These are phyloP conservation scores for Phtheirospermum japonicum DNA, from an alignment of 257 asterid genomes.

Conservation along the genomic window DNA sequence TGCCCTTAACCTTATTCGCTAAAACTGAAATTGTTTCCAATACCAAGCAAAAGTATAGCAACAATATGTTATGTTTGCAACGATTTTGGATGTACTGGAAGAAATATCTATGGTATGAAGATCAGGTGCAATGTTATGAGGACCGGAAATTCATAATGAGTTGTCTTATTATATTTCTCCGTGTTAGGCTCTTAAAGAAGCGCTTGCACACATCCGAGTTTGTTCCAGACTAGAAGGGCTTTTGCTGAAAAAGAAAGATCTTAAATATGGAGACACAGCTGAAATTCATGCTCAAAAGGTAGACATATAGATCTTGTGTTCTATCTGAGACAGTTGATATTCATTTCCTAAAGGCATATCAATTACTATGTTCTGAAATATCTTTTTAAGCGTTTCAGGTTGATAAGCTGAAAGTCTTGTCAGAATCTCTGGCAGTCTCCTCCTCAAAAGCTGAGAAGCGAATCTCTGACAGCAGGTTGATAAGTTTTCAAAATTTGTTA, in stretches of 20 bases:
- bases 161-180: slow-evolving; percentile 28
- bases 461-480: slow-evolving; percentile 77
- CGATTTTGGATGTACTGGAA: slow-evolving; percentile 14
- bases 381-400: slow-evolving; percentile 48
- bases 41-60: slow-evolving; percentile 9
- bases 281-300: slow-evolving; percentile 93
- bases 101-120: slow-evolving; percentile 7
- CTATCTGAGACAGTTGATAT: slow-evolving; percentile 47
- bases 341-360: slow-evolving; percentile 75
- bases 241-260: slow-evolving; percentile 69
- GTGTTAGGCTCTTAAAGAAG: slow-evolving; percentile 70
- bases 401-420: slow-evolving; percentile 89
- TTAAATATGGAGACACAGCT: slow-evolving; percentile 72
- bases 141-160: slow-evolving; percentile 27
- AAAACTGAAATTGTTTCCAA: slow-evolving; percentile 20
- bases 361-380: slow-evolving; percentile 24
- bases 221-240: slow-evolving; percentile 89
- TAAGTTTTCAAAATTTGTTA: background rate
- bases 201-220: slow-evolving; percentile 75
- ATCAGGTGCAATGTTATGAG: slow-evolving; percentile 4
- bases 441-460: slow-evolving; percentile 82
- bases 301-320: slow-evolving; percentile 18
- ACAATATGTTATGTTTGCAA: background rate
- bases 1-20: background rate
- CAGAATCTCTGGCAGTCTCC: slow-evolving; percentile 89